Percentiles rank a stretch among this genome's conserved stretches.
Evolutionary conservation across 176 grass and related monocot genomes (phyloP).

Genomic region (Ensete ventricosum): DNA sequence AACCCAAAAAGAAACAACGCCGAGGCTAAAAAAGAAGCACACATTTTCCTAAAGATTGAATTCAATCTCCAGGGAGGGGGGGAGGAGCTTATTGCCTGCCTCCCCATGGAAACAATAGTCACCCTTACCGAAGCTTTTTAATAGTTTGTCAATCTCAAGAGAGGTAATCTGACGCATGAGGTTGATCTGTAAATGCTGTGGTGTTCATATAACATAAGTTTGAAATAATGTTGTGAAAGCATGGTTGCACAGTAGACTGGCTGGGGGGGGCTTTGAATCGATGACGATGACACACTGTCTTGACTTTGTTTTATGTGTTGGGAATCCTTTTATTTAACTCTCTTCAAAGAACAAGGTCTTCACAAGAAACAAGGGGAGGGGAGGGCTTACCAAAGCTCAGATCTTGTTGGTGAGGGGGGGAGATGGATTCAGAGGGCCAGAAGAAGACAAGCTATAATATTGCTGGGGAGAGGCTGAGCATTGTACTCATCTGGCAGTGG

Average conservation of each 20-base stretch:
- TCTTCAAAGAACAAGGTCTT: slow-evolving; percentile 22
- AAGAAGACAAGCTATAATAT: slow-evolving; percentile 59
- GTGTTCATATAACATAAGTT: slow-evolving; percentile 24
- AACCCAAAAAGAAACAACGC: slow-evolving; percentile 29
- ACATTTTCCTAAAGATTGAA: slow-evolving; percentile 19
- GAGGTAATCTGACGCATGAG: neutral
- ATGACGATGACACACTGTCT: slow-evolving; percentile 29
- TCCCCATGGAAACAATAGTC: neutral
- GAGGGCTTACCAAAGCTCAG: slow-evolving; percentile 9
- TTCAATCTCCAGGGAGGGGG: slow-evolving; percentile 13
- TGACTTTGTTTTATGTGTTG: slow-evolving; percentile 55
- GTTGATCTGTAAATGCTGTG: slow-evolving; percentile 15
- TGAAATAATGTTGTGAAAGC: neutral
- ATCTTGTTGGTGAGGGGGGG: slow-evolving; percentile 3
- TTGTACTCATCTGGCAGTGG: slow-evolving; percentile 17
- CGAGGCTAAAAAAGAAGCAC: slow-evolving; percentile 19
- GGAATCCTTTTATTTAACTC: slow-evolving; percentile 35
- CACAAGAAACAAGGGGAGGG: slow-evolving; percentile 4
- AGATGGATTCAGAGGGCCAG: slow-evolving; percentile 17
- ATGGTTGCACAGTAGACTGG: neutral
- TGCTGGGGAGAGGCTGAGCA: slow-evolving; percentile 12
- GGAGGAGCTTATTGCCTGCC: neutral
- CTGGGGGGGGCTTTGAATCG: slow-evolving; percentile 20
- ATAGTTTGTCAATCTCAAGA: neutral
- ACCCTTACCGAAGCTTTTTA: neutral